phyloP scores from a whole-genome alignment of 2,329 filamentous ascomycete genomes.

The Colletotrichum orbiculare region DNA sequence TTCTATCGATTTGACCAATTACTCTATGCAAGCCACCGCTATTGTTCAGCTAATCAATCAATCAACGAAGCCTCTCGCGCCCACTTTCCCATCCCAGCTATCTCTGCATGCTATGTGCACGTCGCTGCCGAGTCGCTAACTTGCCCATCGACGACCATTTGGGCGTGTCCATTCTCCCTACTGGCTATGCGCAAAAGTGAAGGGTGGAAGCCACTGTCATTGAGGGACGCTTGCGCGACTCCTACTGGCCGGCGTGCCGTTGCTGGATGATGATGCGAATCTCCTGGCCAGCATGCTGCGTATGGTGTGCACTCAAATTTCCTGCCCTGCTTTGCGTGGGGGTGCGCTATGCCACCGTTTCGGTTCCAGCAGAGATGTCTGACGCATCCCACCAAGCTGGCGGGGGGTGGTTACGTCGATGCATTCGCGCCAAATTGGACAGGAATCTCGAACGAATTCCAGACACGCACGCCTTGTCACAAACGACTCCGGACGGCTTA shows the following conservation, averaged over 20 bases:
- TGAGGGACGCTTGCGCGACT: conserved; percentile 20
- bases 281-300: conserved; percentile 1
- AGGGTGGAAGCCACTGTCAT: background rate
- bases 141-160: conserved; percentile 8
- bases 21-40: conserved; percentile 3
- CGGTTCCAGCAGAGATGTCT: conserved; percentile 3
- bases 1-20: conserved; percentile 6
- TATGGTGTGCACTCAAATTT: conserved; percentile 13
- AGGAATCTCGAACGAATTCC: background rate
- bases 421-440: conserved; percentile 5
- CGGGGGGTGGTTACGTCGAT: conserved; percentile 22
- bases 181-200: background rate
- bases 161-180: conserved; percentile 18
- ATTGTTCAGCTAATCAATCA: conserved; percentile 8
- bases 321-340: conserved; percentile 21
- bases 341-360: background rate
- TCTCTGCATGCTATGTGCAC: conserved; percentile 11
- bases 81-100: conserved; percentile 17
- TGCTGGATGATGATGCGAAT: too few relatives aligned
- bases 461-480: conserved; percentile 8
- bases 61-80: conserved; percentile 12
- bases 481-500: conserved; percentile 12
- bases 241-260: background rate
- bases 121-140: conserved; percentile 1
- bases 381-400: conserved; percentile 16